Evolutionary conservation across 225 moss, liverwort and hornwort genomes (phyloP).

Genomic region (Pseudoscleropodium purum): DNA sequence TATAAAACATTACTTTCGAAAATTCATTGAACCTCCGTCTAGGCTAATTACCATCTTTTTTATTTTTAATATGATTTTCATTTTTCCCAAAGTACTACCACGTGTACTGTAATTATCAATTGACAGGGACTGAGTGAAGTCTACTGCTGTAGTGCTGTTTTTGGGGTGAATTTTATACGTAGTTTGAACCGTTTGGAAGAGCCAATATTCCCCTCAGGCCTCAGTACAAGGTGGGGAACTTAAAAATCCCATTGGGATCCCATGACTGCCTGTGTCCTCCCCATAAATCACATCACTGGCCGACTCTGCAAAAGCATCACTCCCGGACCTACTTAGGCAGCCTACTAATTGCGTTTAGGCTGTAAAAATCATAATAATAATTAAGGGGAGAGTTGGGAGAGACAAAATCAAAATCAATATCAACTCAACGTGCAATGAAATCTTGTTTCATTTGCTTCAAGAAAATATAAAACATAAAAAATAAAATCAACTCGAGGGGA

Average conservation of each 20-base stretch:
- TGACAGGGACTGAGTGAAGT: neutral
- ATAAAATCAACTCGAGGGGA: neutral
- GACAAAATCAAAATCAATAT: neutral
- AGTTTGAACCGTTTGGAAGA: neutral
- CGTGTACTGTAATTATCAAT: neutral
- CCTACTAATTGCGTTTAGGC: neutral
- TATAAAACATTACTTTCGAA: too few relatives aligned
- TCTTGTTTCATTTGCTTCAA: too few relatives aligned
- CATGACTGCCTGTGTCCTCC: constrained; percentile 1
- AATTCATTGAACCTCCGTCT: too few relatives aligned
- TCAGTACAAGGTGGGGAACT: neutral
- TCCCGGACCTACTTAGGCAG: neutral
- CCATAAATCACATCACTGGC: constrained; percentile 1
- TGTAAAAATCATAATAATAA: neutral
- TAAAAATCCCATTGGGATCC: constrained; percentile 9
- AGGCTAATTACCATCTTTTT: too few relatives aligned
- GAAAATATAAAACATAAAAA: too few relatives aligned
- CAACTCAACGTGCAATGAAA: too few relatives aligned
- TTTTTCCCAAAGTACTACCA: neutral
- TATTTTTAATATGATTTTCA: too few relatives aligned
- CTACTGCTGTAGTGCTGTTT: neutral
- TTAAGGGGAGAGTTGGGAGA: neutral
- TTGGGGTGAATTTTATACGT: neutral
- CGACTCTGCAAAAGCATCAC: neutral
- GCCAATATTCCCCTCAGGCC: neutral